Evolutionary conservation across 2,329 filamentous ascomycete species (phyloP), one percentile per base, ranked within the genome.

Genomic region (Elsinoe ampelina): DNA sequence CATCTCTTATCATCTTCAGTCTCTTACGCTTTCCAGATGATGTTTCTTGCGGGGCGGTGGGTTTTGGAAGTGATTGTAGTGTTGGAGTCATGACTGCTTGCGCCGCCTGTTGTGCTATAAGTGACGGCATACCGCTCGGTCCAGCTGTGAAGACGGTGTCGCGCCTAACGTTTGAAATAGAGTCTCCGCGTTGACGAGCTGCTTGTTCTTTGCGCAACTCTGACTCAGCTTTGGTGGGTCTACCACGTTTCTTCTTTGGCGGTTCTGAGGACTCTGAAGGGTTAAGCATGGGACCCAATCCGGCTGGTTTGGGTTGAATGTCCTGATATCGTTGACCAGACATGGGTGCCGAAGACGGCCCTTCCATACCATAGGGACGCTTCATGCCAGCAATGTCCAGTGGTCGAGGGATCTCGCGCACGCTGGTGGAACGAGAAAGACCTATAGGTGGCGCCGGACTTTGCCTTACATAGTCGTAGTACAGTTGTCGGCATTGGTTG

Each of bases 171-270:
- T 69, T 68, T 48, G 70, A 69, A 47, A 73, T 72, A 17, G 66
- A 61, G 58, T 74, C 71, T 8, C 69, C 71, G 36, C 68, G 66
- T 36, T 68, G 68, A 43, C 67, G 66, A 54, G 71, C 71, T 57
- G 69, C 71, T 58, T 68, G 71, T 54, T 72, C 70, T 32, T 70
- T 72, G 63, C 72, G 73, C 55, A 71, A 70, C 57, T 75, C 70
- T 38, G 72, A 70, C 61, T 76, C 73, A 57, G 72, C 73, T 59
- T 76, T 77, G 3, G 74, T 75, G 6, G 75, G 75, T 55, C 75
- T 67, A 30, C 75, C 75, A 55, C 75, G 69, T 63, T 75, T 76
- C 61, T 75, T 73, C 61, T 75, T 76, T 0, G 64, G 59, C 22
- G 65, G 63, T 38, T 58, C 56, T 17, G 20, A 22, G n/a, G 34